These are phyloP conservation scores for Luffa acutangula DNA, from an alignment of 306 rosid species.

Conservation along the genomic window DNA sequence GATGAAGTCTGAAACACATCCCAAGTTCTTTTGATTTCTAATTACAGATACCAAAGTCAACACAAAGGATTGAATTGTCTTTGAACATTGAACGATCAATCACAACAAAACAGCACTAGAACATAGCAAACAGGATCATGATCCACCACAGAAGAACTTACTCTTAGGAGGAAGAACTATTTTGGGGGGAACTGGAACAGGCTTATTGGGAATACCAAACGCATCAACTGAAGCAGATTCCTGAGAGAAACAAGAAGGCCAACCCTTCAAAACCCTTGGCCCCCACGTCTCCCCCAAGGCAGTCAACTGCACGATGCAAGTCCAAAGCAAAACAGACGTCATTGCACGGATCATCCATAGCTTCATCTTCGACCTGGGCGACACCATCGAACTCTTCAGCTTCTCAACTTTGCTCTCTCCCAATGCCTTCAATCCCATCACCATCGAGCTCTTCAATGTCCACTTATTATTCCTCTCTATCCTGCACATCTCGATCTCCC, in stretches of 20 bases:
- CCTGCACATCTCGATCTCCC: conserved; percentile 33
- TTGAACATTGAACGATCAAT: not conserved
- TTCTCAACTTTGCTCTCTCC: conserved; percentile 48
- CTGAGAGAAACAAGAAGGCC: conserved; percentile 91
- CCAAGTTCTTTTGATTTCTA: not conserved
- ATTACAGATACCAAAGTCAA: not conserved
- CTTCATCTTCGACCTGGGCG: conserved; percentile 70
- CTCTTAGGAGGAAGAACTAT: conserved; percentile 85
- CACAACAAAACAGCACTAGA: not conserved
- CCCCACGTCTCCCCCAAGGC: conserved; percentile 91
- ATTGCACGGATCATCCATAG: conserved; percentile 89
- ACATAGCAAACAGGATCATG: not conserved
- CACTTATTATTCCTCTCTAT: conserved; percentile 35
- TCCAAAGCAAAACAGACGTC: conserved; percentile 82
- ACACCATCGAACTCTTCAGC: conserved; percentile 36
- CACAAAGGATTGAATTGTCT: not conserved
- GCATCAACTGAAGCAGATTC: conserved; percentile 35
- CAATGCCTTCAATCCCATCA: conserved; percentile 59
- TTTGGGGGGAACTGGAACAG: conserved; percentile 31
- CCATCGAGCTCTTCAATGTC: conserved; percentile 14
- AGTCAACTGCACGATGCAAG: conserved; percentile 83
- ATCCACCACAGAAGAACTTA: conserved; percentile 22
- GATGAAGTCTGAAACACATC: not conserved
- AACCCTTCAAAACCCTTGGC: conserved; percentile 92
- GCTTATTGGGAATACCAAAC: conserved; percentile 26